A percentile compares a stretch with the other conserved stretches of the same genome.
phyloP scores from a whole-genome alignment of 352 stramenopile species.

The Paralagenidium karlingii region DNA sequence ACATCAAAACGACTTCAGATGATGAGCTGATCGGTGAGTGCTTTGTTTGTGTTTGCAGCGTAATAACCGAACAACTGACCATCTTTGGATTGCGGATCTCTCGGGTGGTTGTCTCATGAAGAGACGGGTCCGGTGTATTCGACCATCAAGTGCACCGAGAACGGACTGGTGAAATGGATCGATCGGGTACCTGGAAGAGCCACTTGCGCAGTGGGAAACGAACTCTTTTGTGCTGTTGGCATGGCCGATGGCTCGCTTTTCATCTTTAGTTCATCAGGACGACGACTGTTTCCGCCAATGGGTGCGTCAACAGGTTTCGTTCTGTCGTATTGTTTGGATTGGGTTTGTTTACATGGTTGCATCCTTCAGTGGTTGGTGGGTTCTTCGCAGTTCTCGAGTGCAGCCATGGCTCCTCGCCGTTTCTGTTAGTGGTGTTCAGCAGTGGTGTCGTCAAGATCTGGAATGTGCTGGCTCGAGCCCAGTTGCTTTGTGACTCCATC shows the following conservation, averaged over 20 bases:
- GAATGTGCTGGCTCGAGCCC: constrained; percentile 32
- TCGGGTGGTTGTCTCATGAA: constrained; percentile 3
- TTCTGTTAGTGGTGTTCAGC: constrained; percentile 55
- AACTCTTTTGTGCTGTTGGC: constrained; percentile 41
- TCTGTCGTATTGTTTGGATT: constrained; percentile 1
- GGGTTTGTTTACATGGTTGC: too few relatives aligned
- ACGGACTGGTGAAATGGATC: constrained; percentile 53
- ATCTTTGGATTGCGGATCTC: too few relatives aligned
- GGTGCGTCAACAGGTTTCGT: constrained; percentile 13
- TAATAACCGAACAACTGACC: neutral
- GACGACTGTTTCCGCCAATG: constrained; percentile 71
- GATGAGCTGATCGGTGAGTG: constrained; percentile 31
- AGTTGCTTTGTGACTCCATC: constrained; percentile 43
- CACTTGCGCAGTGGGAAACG: constrained; percentile 47
- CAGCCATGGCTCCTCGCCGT: constrained; percentile 39
- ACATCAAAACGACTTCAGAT: constrained; percentile 25
- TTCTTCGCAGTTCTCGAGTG: constrained; percentile 58
- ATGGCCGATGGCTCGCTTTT: constrained; percentile 55
- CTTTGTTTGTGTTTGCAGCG: neutral
- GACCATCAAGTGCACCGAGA: constrained; percentile 47
- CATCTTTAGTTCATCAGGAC: constrained; percentile 38
- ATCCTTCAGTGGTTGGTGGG: constrained; percentile 44
- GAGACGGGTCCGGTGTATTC: constrained; percentile 56
- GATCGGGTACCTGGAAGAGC: constrained; percentile 57
- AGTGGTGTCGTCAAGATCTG: constrained; percentile 62